These are phyloP conservation scores for Paramecium caudatum DNA, from an alignment of 73 alveolate genomes.

Conservation along the genomic window DNA sequence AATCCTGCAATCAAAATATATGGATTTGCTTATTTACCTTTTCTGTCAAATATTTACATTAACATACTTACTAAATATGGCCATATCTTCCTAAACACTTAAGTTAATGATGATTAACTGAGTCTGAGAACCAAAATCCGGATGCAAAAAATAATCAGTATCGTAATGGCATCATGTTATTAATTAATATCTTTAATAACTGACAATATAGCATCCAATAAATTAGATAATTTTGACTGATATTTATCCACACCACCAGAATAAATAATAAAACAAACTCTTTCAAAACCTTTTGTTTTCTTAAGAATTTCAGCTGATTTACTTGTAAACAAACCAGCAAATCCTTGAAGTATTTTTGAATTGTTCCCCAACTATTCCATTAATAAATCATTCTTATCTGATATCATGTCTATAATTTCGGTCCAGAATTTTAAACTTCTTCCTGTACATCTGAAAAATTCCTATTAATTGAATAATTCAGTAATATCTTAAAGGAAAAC, in stretches of 20 bases:
- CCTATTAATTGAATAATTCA: slow-evolving; percentile 47
- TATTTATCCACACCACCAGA: slow-evolving; percentile 77
- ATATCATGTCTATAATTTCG: slow-evolving; percentile 68
- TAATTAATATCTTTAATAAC: slow-evolving; percentile 65
- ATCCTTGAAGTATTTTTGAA: slow-evolving; percentile 22
- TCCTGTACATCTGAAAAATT: slow-evolving; percentile 69
- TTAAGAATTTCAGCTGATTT: slow-evolving; percentile 39
- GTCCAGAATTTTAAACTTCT: slow-evolving; percentile 72
- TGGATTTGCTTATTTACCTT: slow-evolving; percentile 31
- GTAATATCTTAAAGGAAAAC: slow-evolving; percentile 46
- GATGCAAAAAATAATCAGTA: slow-evolving; percentile 70
- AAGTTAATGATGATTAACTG: slow-evolving; percentile 13
- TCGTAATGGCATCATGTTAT: slow-evolving; percentile 31
- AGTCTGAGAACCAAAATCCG: slow-evolving; percentile 68
- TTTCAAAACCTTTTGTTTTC: slow-evolving; percentile 64
- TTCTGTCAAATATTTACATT: slow-evolving; percentile 73
- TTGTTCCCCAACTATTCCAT: slow-evolving; percentile 67
- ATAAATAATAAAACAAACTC: slow-evolving; percentile 74
- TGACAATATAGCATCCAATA: slow-evolving; percentile 67
- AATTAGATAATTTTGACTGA: slow-evolving; percentile 49
- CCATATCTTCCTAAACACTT: slow-evolving; percentile 74
- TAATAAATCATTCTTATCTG: slow-evolving; percentile 69
- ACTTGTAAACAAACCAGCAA: slow-evolving; percentile 25
- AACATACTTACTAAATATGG: slow-evolving; percentile 65
- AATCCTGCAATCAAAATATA: slow-evolving; percentile 63